Base-by-base conservation (phyloP, 1,139 yeast genomes). In the Geotrichum restrictum region DNA sequence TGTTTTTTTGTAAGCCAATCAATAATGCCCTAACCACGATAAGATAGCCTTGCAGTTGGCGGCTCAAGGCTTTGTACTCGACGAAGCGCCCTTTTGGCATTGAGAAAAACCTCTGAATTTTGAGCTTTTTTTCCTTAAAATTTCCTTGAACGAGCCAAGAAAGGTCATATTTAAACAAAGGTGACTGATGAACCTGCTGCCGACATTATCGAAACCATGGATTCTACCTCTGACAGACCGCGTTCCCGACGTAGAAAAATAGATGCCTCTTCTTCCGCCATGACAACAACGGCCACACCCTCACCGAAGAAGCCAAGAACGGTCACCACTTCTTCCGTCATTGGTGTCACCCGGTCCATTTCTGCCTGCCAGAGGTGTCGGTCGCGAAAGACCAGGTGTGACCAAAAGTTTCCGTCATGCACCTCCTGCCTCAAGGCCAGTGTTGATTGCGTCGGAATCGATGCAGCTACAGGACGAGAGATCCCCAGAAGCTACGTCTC, bases 351-450 rank as follows among this genome's bases (percentile, higher is more conserved):
- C 6, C 54, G 67, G 43, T 54, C 67, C 18, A 83, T 85, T 19
- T 79, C 88, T 0, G 95, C 96, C 1, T 89, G 97, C 64, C 85
- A 83, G 61, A 73, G 96, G 51, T 89, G 97, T 62, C 77, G 96
- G 22, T 66, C 74, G 53, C 83, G 88, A 63, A 89, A 89, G 68
- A 80, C 88, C 52, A 82, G 82, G 62, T 89, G 97, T 70, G 95
- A 89, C 60, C 91, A 85, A 59, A 80, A 80, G 60, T 84, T 86
- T 66, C 96, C 96, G 1, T 79, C 81, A 51, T 89, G 97, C 65
- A 72, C 80, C 13, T 78, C 80, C 42, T 88, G 96, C 69, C 75
- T 73, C 27, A 82, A 80, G 60, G 83, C 85, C 16, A 79, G 81
- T 4, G 83, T 74, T 2, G 86, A 85, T 16, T 88, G 96, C 69